These are phyloP conservation scores for Eucalyptus erythrocorys DNA, from an alignment of 345 rosid genomes.

Conservation along the genomic window DNA sequence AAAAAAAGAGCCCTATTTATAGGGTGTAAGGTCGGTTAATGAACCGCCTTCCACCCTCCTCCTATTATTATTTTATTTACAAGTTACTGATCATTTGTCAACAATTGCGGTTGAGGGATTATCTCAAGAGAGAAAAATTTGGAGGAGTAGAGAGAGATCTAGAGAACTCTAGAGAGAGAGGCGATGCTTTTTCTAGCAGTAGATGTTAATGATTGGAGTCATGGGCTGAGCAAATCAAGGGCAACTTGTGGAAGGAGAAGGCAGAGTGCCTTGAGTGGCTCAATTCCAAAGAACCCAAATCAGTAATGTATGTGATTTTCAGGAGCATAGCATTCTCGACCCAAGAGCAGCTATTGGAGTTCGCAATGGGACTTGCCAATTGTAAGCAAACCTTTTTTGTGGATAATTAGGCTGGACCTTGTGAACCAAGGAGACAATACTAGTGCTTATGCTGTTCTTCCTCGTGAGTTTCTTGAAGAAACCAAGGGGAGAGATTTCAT, in stretches of 20 bases:
- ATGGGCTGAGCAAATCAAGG: neutral
- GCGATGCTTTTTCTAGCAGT: neutral
- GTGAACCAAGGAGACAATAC: constrained; percentile 10
- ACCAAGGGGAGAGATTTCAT: constrained; percentile 20
- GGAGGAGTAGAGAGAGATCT: too few species aligned
- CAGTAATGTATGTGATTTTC: constrained; percentile 45
- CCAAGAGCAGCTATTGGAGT: constrained; percentile 23
- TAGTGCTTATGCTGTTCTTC: constrained; percentile 1
- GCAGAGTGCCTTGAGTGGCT: constrained; percentile 33
- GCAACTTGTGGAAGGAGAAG: constrained; percentile 43
- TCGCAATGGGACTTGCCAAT: constrained; percentile 46
- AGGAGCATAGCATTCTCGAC: constrained; percentile 41
- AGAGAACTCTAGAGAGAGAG: too few species aligned
- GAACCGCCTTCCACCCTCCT: too few species aligned
- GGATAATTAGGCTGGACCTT: constrained; percentile 48
- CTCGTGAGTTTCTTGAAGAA: constrained; percentile 18
- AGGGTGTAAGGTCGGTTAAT: too few species aligned
- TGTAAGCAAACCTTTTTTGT: constrained; percentile 32
- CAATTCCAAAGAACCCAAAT: constrained; percentile 17
- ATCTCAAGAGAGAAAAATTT: too few species aligned
- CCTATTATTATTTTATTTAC: too few species aligned
- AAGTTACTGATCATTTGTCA: too few species aligned
- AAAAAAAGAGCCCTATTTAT: too few species aligned
- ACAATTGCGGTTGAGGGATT: too few species aligned
- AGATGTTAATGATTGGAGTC: neutral